These are phyloP conservation scores for Malassezia arunalokei DNA, from an alignment of 1,284 basidiomycete genomes.

Conservation along the genomic window DNA sequence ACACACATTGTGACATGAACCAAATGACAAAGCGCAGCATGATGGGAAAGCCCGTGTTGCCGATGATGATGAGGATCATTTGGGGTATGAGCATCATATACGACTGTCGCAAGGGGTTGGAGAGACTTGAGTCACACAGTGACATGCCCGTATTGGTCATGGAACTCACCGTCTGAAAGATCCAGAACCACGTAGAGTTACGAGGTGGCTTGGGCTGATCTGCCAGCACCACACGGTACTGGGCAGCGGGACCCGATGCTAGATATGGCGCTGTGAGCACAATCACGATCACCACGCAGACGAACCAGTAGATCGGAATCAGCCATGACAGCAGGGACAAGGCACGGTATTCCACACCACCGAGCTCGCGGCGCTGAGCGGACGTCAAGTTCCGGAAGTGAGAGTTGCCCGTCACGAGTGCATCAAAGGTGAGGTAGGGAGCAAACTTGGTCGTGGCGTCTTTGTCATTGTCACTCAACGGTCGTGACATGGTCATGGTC, in stretches of 20 bases:
- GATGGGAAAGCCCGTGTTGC: conserved; percentile 64
- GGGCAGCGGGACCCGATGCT: conserved; percentile 24
- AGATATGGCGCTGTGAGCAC: conserved; percentile 39
- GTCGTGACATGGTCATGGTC: conserved; percentile 49
- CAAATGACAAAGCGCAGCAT: conserved; percentile 51
- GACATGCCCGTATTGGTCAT: conserved; percentile 82
- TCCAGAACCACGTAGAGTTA: conserved; percentile 57
- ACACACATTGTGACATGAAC: conserved; percentile 58
- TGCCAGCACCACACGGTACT: conserved; percentile 27
- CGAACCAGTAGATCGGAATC: conserved; percentile 27
- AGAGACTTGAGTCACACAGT: conserved; percentile 75
- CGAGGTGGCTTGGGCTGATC: conserved; percentile 45
- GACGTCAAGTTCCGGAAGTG: conserved; percentile 66
- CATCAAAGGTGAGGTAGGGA: conserved; percentile 71
- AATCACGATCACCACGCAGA: conserved; percentile 20
- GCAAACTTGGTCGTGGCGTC: conserved; percentile 47
- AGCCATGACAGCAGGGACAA: conserved; percentile 58
- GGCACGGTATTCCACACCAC: conserved; percentile 87
- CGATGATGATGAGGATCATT: conserved; percentile 64
- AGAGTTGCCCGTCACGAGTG: conserved; percentile 57
- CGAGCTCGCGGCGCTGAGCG: conserved; percentile 78
- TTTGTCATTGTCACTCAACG: conserved; percentile 8
- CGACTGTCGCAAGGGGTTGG: conserved; percentile 64
- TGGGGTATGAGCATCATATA: conserved; percentile 63
- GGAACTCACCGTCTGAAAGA: conserved; percentile 73